Evolutionary conservation across 2,329 filamentous ascomycete species (phyloP).

Genomic region (Diaporthe sp.): DNA sequence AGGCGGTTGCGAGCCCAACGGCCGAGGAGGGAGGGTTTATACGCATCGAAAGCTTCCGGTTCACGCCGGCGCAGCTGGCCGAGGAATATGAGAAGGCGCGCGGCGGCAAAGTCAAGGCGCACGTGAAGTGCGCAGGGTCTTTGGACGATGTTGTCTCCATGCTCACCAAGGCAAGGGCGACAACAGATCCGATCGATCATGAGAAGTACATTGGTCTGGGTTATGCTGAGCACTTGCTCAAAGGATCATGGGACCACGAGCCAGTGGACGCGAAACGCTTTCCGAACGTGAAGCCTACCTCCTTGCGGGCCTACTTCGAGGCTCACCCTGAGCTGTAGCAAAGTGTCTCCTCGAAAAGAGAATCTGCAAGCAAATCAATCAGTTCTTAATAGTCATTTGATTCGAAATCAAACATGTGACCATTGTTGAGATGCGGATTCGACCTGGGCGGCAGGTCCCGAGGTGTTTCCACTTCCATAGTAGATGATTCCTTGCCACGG

Average conservation of each 20-base stretch:
- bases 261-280: constrained; percentile 11
- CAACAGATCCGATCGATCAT: not conserved
- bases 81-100: constrained; percentile 12
- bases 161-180: constrained; percentile 17
- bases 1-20: not conserved
- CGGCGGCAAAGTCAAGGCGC: constrained; percentile 5
- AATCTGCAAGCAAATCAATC: not conserved
- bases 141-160: constrained; percentile 9
- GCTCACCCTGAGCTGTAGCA: constrained; percentile 1
- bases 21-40: constrained; percentile 11
- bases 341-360: too few relatives aligned
- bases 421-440: not conserved
- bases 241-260: constrained; percentile 7
- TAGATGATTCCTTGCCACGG: too few relatives aligned
- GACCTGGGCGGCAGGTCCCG: too few relatives aligned
- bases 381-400: too few relatives aligned
- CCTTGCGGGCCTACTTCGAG: not conserved
- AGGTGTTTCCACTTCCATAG: too few relatives aligned
- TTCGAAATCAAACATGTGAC: not conserved
- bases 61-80: constrained; percentile 9
- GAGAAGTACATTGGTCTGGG: constrained; percentile 20
- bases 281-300: constrained; percentile 7
- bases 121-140: constrained; percentile 4
- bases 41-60: constrained; percentile 5
- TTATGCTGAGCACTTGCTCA: not conserved